Base-by-base conservation (phyloP, 441 rosid species). In the Mallotus japonicus region DNA sequence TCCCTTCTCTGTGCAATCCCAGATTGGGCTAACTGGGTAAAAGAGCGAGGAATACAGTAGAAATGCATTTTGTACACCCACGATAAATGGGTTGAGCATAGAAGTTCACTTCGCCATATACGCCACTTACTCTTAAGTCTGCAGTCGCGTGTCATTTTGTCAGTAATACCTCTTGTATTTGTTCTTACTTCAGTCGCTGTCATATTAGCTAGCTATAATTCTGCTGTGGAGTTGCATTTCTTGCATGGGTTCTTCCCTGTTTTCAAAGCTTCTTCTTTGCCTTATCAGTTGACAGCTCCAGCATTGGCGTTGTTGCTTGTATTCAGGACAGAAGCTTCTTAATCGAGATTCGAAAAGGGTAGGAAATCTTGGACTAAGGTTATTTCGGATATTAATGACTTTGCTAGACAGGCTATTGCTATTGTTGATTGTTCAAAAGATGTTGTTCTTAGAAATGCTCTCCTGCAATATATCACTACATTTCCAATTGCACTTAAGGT, bases 401-500 rank as follows among this genome's bases (percentile, higher is more conserved):
- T 95, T 19, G 93, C 93, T 0, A 78, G 89, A 46, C 89, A 85
- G 78, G 86, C 90, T 50, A 85, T 92, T 80, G 80, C 86, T 46
- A 83, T 83, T 2, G 86, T 84, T 58, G 87, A 87, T 47, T 75
- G 75, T 62, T 80, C 89, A 0, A 75, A 75, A 19, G 91, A 92
- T 80, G 84, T 76, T 1, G 71, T 70, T 42, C 71, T 95, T 40
- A 90, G 84, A 82, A 84, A 78, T 46, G 75, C 78, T 62, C 92
- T 95, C 69, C 76, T 92, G 81, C 81, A 83, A 5, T 95, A 95
- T 61, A 83, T 95, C 62, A 86, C 87, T 68, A 96, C 96, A 40
- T 95, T 95, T 73, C 99, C 97, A 0, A 80, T 92, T 16, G 95
- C 97, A 10, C 93, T 95, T 47, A 95, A 91, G 94, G 99, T 92